Evolutionary conservation across 768 basidiomycete species (phyloP), one percentile per base, ranked within the genome.

Genomic region (Mycena floridula): DNA sequence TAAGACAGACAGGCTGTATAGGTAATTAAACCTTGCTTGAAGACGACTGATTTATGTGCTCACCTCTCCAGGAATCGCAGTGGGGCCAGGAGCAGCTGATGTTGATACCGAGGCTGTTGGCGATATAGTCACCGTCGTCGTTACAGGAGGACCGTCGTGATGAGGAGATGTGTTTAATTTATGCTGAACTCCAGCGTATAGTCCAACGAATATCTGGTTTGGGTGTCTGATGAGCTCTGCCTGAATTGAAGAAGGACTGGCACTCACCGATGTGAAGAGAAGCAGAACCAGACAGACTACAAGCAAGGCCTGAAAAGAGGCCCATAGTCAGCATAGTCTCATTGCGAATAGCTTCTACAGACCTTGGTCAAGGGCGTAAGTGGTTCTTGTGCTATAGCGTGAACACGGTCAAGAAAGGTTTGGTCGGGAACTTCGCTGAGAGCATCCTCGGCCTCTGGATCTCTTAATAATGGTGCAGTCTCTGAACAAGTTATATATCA

Each of bases 121-220:
- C 20, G 60, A 59, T 27, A 70, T 70, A 25, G 67, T 55, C 8
- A 73, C 76, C 41, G 61, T 59, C 39, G 73, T 69, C 8, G 38
- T 39, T 12, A 70, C 70, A 25, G 66, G 54, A 12, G 47, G 37
- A 46, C 59, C 64, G 23, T 63, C 68, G 11, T 72, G 63, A 37
- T 67, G 69, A 16, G 59, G 61, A 44, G 70, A 69, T n/a, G 72
- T 55, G 48, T 77, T 77, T 42, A 92, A 72, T 49, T 80, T 82
- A 57, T 88, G 85, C 59, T 90, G 81, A 1, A 85, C 83, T 8
- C 96, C 96, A 25, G 91, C 85, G 61, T 93, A 97, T 4, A 99
- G 70, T 8, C 95, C 95, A 49, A 94, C 83, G 63, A 95, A 94
- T n/a, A 89, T 73, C 76, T 77, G 28, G 7, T n/a, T n/a, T n/a